phyloP scores from a whole-genome alignment of 495 filamentous ascomycete genomes.

The Penicillium angulare region DNA sequence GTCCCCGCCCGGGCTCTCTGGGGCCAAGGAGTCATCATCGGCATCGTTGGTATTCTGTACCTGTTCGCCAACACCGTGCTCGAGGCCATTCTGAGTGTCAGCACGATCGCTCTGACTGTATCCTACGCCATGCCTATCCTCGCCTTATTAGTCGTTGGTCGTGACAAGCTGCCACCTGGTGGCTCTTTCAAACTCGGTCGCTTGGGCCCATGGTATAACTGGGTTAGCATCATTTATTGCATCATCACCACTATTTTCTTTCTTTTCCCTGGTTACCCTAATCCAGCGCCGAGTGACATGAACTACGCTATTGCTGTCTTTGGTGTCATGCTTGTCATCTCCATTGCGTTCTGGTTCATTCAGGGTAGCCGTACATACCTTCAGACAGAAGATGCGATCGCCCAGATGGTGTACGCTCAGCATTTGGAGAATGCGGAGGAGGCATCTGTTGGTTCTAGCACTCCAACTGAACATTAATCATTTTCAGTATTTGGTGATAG shows the following conservation, averaged over 20 bases:
- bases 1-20: conserved; percentile 45
- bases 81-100: conserved; percentile 49
- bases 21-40: conserved; percentile 42
- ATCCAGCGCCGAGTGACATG: conserved; percentile 43
- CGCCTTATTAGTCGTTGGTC: conserved; percentile 38
- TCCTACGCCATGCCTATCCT: conserved; percentile 49
- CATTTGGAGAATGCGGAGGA: conserved; percentile 28
- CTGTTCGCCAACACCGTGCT: conserved; percentile 49
- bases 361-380: conserved; percentile 37
- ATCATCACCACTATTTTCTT: conserved; percentile 48
- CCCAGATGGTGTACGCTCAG: conserved; percentile 41
- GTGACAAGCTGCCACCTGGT: conserved; percentile 41
- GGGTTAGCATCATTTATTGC: conserved; percentile 45
- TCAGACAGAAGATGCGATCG: conserved; percentile 40
- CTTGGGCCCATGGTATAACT: conserved; percentile 38
- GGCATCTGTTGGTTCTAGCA: background rate
- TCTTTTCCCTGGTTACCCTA: conserved; percentile 42
- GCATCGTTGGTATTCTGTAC: conserved; percentile 43
- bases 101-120: conserved; percentile 48
- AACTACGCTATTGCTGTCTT: conserved; percentile 52
- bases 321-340: conserved; percentile 48
- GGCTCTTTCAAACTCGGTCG: conserved; percentile 42
- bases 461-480: too few species aligned
- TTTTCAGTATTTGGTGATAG: too few species aligned
- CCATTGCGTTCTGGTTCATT: conserved; percentile 45